Base-by-base conservation (phyloP, 2,329 filamentous ascomycete genomes). In the Penicillium sp. region DNA sequence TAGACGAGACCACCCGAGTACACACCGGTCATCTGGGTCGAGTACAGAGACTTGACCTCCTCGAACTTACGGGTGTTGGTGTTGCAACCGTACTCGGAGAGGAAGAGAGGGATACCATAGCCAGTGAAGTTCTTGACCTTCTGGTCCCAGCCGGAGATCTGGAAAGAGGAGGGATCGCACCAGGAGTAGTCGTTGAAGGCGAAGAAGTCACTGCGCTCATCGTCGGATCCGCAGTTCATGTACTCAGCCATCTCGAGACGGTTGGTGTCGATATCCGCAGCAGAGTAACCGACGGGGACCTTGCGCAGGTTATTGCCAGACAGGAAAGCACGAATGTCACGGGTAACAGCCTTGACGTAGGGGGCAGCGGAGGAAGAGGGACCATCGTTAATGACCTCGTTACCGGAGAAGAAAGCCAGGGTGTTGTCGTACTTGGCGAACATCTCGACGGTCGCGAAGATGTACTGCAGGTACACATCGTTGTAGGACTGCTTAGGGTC, bases 1-100 rank as follows among this genome's bases (percentile, higher is more conserved):
- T 96, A 99, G 73, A 96, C 89, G 36, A 99, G 83, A 72, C 94
- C 94, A 66, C 94, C 94, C 38, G 92, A 96, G 83, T 96, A 97
- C 65, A 96, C 91, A 16, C 73, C 64, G 7, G 87, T 91, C 93
- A 97, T 97, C 54, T 96, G 72, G 18, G 74, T 75, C 74, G 79
- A 83, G 86, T 96, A 97, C 52, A 99, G 80, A 42, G 92, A 81
- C 44, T 74, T 74, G 47, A 96, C 76, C 77, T 96, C 93, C 54
- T 85, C 79, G 67, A 96, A 99, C 67, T 87, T 79, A 64, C 93
- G 92, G 54, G 79, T 83, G 79, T 89, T 91, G 69, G 83, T 87
- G 75, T 84, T 86, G 81, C 94, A 99, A 57, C 94, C 94, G 70
- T 88, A 97, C 74, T 97, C 94, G 46, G 92, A 96, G 49, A 99